These are phyloP conservation scores for Crithidia acanthocephali DNA, from an alignment of 208 protist genomes.

Conservation along the genomic window DNA sequence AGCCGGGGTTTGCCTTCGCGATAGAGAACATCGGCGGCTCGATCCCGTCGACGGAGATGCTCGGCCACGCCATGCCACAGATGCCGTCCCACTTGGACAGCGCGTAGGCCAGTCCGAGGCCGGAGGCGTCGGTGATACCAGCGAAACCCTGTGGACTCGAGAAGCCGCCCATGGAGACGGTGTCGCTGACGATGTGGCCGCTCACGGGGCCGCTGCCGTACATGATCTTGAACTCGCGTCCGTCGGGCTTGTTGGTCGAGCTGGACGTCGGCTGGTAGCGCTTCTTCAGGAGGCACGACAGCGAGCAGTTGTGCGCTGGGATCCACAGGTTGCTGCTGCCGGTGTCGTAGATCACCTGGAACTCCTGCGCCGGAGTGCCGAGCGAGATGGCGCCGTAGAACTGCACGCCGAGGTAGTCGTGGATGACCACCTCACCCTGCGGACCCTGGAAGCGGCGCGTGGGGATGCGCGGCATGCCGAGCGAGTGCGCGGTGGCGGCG, in stretches of 20 bases:
- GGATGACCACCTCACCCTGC: slow-evolving; percentile 48
- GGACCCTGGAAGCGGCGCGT: slow-evolving; percentile 29
- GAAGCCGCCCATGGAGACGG: slow-evolving; percentile 77
- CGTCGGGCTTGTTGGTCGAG: slow-evolving; percentile 85
- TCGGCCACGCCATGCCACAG: slow-evolving; percentile 58
- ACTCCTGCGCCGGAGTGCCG: slow-evolving; percentile 89
- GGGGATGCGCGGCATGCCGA: slow-evolving; percentile 32
- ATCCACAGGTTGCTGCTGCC: slow-evolving; percentile 78
- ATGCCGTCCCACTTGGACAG: slow-evolving; percentile 95
- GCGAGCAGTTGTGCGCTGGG: slow-evolving; percentile 62
- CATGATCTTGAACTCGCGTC: slow-evolving; percentile 86
- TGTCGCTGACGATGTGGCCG: slow-evolving; percentile 92
- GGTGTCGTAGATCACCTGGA: slow-evolving; percentile 83
- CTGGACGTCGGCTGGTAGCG: slow-evolving; percentile 87
- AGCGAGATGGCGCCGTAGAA: slow-evolving; percentile 91
- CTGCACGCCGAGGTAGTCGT: slow-evolving; percentile 86
- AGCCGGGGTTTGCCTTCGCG: slow-evolving; percentile 36
- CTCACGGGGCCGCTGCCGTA: slow-evolving; percentile 94
- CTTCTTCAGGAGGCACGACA: slow-evolving; percentile 53
- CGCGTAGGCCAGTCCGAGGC: slow-evolving; percentile 80
- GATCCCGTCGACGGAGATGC: slow-evolving; percentile 90
- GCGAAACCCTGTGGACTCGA: slow-evolving; percentile 81
- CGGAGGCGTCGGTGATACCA: slow-evolving; percentile 90
- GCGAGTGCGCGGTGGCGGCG: slow-evolving; percentile 27
- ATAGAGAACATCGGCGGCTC: slow-evolving; percentile 77